Base-by-base conservation (phyloP, 2,329 filamentous ascomycete species). In the Xylariomycetidae sp. region DNA sequence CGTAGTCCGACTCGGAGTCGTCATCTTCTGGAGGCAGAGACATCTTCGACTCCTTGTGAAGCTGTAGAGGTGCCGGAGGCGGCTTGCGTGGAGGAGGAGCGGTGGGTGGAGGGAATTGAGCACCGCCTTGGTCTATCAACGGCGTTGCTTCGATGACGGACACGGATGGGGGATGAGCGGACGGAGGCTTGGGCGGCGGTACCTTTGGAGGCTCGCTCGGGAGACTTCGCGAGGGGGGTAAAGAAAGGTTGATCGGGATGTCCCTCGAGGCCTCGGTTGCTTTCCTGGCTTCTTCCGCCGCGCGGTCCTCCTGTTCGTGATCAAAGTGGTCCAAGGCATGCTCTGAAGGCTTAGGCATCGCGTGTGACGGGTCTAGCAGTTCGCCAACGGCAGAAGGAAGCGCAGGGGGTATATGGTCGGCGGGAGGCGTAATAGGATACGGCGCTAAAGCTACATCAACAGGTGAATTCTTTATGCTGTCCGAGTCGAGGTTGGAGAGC, bases 61-160 rank as follows among this genome's bases (percentile, higher is more conserved):
- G 69, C 52, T 89, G 82, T 34, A 97, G 61, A 2, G 90, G 89
- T 10, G 88, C 85, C 29, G 90, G 90, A 3, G 89, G 88, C 5
- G 82, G 77, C 58, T 94, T 96, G 39, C 89, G 77, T 31, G 77
- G 75, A 11, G 82, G 80, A 2, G 79, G 72, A 3, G 74, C 70
- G 8, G 72, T 66, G 5, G 65, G 63, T 7, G 67, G 62, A 12
- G 73, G 68, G 37, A 79, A 80, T 40, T 70, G 67, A 8, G 62
- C 56, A 4, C 69, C 50, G 3, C 63, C 64, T 17, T 70, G 64
- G 20, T 72, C 65, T 11, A 63, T 46, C 23, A 60, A 55, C 2
- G 69, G 63, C 2, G 64, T 66, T 10, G 70, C 58, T 37, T 70
- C 64, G 17, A 64, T 58, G 6, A 66, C 40, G 4, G 66, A 51